phyloP scores from a whole-genome alignment of 2,329 filamentous ascomycete genomes.

The Arthrobotrys megalospora region DNA sequence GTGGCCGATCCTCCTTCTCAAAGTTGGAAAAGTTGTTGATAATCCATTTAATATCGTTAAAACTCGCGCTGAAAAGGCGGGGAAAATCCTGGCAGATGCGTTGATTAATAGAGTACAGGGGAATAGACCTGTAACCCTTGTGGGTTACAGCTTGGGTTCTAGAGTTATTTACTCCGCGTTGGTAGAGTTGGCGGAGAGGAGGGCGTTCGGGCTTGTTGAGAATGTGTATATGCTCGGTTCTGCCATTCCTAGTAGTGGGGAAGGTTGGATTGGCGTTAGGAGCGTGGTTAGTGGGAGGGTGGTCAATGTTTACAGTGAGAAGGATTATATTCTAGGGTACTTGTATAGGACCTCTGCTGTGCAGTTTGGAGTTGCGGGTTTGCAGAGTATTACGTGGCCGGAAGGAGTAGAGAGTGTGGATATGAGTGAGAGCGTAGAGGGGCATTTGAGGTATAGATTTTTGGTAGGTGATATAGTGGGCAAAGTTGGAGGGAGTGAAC shows the following conservation, averaged over 20 bases:
- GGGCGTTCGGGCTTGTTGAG: slow-evolving; percentile 87
- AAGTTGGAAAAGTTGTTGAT: slow-evolving; percentile 79
- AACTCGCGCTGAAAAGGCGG: slow-evolving; percentile 83
- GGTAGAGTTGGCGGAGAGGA: slow-evolving; percentile 80
- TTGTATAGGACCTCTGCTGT: slow-evolving; percentile 87
- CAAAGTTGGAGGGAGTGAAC: slow-evolving; percentile 78
- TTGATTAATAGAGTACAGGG: slow-evolving; percentile 86
- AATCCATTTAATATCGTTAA: slow-evolving; percentile 86
- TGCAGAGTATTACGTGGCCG: slow-evolving; percentile 81
- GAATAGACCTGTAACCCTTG: slow-evolving; percentile 82
- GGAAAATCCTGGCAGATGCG: slow-evolving; percentile 83
- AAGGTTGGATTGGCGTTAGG: slow-evolving; percentile 83
- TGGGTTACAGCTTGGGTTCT: slow-evolving; percentile 87
- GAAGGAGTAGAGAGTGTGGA: slow-evolving; percentile 78
- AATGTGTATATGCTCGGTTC: slow-evolving; percentile 86
- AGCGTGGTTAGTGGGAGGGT: slow-evolving; percentile 84
- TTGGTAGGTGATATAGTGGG: slow-evolving; percentile 78
- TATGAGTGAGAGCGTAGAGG: slow-evolving; percentile 76
- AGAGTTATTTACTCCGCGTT: slow-evolving; percentile 87
- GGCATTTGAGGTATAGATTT: slow-evolving; percentile 80
- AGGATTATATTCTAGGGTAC: slow-evolving; percentile 89
- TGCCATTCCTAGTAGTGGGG: slow-evolving; percentile 78
- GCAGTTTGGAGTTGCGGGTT: slow-evolving; percentile 84
- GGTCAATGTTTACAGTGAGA: slow-evolving; percentile 89
- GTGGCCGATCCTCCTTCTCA: slow-evolving; percentile 78